Evolutionary conservation across 306 rosid species (phyloP).

Genomic region (Acacia melanoxylon): DNA sequence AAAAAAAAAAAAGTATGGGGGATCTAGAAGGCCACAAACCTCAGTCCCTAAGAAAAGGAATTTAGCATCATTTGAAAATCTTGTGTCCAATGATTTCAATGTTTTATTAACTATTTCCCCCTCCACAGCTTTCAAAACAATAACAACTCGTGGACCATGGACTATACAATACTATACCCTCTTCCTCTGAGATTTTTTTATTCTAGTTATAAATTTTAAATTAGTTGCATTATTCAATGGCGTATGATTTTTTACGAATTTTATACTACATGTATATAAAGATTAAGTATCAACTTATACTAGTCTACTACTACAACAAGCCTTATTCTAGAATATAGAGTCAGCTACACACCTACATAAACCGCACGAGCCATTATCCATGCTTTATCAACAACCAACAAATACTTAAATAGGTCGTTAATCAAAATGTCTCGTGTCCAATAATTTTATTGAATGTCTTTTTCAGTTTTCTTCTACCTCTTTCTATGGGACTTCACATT

Average conservation of each 20-base stretch:
- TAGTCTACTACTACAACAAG: background rate
- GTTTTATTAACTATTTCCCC: background rate
- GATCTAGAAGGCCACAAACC: background rate
- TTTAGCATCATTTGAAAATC: background rate
- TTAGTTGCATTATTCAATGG: background rate
- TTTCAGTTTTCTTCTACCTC: no score
- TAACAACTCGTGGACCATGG: background rate
- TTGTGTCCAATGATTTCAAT: background rate
- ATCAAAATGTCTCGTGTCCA: no score
- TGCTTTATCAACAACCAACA: no score
- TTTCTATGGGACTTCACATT: no score
- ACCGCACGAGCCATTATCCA: rapidly evolving
- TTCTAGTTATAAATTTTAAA: background rate
- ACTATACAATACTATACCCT: background rate
- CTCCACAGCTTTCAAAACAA: background rate
- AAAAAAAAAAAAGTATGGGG: no score
- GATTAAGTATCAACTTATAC: background rate
- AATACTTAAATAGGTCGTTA: no score
- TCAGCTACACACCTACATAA: no score
- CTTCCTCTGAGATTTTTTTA: background rate
- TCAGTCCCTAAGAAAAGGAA: background rate
- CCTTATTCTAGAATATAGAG: no score
- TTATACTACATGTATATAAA: background rate
- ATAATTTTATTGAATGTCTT: no score
- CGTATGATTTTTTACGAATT: background rate